phyloP scores from a whole-genome alignment of 768 basidiomycete species.

The Calocera cornea region DNA sequence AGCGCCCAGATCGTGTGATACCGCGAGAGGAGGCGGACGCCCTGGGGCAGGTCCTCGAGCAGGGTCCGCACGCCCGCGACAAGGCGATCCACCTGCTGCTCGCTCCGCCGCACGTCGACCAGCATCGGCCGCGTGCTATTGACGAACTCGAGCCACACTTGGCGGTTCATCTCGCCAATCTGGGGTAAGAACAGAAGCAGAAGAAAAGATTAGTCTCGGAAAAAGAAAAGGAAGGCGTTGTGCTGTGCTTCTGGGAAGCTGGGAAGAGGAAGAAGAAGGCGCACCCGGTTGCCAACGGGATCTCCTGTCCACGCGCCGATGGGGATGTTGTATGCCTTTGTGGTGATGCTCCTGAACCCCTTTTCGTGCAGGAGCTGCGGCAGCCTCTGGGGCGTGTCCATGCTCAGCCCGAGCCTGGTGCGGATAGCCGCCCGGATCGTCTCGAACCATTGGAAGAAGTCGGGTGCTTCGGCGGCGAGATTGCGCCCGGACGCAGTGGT shows the following conservation, averaged over 20 bases:
- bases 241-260: too few relatives aligned
- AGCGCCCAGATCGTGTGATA: slow-evolving; percentile 2
- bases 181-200: background rate
- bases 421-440: background rate
- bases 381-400: background rate
- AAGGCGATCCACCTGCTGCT: background rate
- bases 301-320: background rate
- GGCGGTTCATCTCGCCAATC: background rate
- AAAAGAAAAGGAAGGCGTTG: too few relatives aligned
- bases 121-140: background rate
- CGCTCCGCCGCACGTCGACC: background rate
- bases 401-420: background rate
- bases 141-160: slow-evolving; percentile 1
- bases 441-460: background rate
- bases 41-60: background rate
- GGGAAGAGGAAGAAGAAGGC: background rate
- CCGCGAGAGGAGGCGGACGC: background rate
- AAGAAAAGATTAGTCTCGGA: too few relatives aligned
- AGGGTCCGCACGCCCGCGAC: background rate
- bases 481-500: background rate
- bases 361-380: background rate
- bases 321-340: background rate
- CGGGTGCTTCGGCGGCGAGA: background rate
- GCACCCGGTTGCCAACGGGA: background rate
- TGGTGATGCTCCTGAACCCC: background rate